Evolutionary conservation across 495 filamentous ascomycete genomes (phyloP).

Genomic region (Lichina pygmaea): DNA sequence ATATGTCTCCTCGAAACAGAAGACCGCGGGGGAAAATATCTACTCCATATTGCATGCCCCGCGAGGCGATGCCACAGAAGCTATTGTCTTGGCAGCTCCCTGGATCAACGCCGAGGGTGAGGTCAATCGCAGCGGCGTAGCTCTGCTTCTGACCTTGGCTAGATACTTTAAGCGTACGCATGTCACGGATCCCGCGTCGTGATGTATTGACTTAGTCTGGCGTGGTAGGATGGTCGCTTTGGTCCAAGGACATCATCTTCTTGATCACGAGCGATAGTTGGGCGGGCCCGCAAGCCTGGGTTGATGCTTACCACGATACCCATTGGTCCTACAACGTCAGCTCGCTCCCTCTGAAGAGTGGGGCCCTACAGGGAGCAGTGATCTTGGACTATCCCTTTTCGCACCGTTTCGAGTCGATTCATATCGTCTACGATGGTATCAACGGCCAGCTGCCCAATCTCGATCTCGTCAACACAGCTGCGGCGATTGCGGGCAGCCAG

Average conservation of each 20-base stretch:
- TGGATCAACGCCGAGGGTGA: conserved; percentile 64
- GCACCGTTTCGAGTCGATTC: conserved; percentile 55
- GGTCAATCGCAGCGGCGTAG: conserved; percentile 65
- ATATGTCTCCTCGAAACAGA: conserved; percentile 46
- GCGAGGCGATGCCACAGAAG: conserved; percentile 91
- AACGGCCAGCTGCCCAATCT: conserved; percentile 91
- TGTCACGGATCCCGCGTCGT: too few species aligned
- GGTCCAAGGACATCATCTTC: conserved; percentile 97
- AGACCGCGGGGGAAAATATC: conserved; percentile 60
- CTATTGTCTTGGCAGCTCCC: conserved; percentile 70
- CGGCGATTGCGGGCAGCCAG: conserved; percentile 63
- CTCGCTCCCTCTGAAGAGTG: conserved; percentile 71
- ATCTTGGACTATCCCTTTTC: conserved; percentile 83
- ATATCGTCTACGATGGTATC: conserved; percentile 85
- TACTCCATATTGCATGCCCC: conserved; percentile 92
- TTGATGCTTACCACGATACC: conserved; percentile 86
- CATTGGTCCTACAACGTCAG: conserved; percentile 38
- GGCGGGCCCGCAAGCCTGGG: conserved; percentile 84
- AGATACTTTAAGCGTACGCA: conserved; percentile 66
- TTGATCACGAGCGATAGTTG: conserved; percentile 69
- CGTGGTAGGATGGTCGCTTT: conserved; percentile 61
- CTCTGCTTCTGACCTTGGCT: conserved; percentile 60
- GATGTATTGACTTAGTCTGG: too few species aligned
- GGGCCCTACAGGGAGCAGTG: conserved; percentile 74
- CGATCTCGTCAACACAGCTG: conserved; percentile 87